Base-by-base conservation (phyloP, 2,329 filamentous ascomycete genomes). In the Pseudopithomyces maydicus region DNA sequence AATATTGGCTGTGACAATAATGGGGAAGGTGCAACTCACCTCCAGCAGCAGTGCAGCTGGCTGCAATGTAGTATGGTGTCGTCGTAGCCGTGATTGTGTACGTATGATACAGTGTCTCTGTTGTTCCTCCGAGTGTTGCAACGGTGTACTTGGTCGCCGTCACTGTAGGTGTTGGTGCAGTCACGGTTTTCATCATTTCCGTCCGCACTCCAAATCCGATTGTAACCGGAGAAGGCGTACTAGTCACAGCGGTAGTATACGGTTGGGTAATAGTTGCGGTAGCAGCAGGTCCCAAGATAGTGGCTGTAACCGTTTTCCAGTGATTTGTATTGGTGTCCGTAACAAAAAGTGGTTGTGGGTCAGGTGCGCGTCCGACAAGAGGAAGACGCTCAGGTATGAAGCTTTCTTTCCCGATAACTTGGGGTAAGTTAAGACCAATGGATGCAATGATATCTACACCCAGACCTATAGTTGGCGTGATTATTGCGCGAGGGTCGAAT, bases 311-410 rank as follows among this genome's bases (percentile, higher is more conserved):
- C 2, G 69, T 73, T 3, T 47, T 23, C 50, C 64, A 77, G 36
- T 72, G 46, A 6, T 58, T 49, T 4, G 72, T 72, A 48, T 69
- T 62, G 12, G 66, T 64, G 2, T 72, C 65, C 6, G 74, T 77
- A 20, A 74, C 61, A 2, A 68, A 68, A 26, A 75, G 60, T 7
- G 71, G 72, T 33, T 72, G 68, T 39, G 63, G 63, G 46, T 79
- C 77, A 1, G 75, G 75, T 48, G 72, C 72, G 38, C 76, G 73
- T 46, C 60, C 67, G 8, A 22, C 32, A 7, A 48, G 41, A n/a
- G 65, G 58, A 19, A 74, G 51, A 32, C 72, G 65, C 11, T 62
- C 67, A 42, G 59, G 38, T 10, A 67, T 50, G 49, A 61, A 68
- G 20, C 38, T 45, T 11, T 35, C 52, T 33, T 56, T 45, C 12